Conservation (phyloP, 768 basidiomycete species). For the Xanthoconium stramineum region DNA sequence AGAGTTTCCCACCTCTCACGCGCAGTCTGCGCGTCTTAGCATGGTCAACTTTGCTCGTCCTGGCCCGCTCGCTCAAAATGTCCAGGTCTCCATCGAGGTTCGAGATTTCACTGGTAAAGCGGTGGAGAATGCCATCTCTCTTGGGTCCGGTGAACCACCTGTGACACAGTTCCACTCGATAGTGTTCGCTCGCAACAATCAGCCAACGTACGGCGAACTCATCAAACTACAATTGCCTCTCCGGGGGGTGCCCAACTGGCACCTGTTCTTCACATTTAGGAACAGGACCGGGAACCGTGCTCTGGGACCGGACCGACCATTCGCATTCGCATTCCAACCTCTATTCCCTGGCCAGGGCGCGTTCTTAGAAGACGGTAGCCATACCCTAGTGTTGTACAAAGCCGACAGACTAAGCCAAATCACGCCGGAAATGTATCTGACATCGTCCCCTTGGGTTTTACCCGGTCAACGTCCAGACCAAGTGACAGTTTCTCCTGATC, state of each 20-base stretch:
- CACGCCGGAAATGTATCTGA: constrained; percentile 67
- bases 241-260: constrained; percentile 71
- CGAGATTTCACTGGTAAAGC: constrained; percentile 64
- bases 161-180: constrained; percentile 84
- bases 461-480: constrained; percentile 61
- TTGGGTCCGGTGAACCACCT: constrained; percentile 82
- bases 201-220: constrained; percentile 91
- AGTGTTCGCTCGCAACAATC: constrained; percentile 83
- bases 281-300: constrained; percentile 59
- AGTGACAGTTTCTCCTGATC: constrained; percentile 51
- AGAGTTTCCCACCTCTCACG: constrained; percentile 65
- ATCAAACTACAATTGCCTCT: constrained; percentile 80
- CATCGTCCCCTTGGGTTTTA: constrained; percentile 58
- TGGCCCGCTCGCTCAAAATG: constrained; percentile 48
- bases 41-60: constrained; percentile 61
- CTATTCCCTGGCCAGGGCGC: constrained; percentile 73
- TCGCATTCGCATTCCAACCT: constrained; percentile 91
- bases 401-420: constrained; percentile 69
- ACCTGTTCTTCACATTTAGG: constrained; percentile 92
- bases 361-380: constrained; percentile 87
- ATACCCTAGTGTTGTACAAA: constrained; percentile 78
- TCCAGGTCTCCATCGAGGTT: constrained; percentile 91
- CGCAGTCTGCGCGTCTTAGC: constrained; percentile 51
- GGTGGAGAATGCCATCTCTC: constrained; percentile 70
- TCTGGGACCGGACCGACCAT: constrained; percentile 62